Evolutionary conservation across 2,329 filamentous ascomycete genomes (phyloP).

Genomic region (Neopestalotiopsis rosae): DNA sequence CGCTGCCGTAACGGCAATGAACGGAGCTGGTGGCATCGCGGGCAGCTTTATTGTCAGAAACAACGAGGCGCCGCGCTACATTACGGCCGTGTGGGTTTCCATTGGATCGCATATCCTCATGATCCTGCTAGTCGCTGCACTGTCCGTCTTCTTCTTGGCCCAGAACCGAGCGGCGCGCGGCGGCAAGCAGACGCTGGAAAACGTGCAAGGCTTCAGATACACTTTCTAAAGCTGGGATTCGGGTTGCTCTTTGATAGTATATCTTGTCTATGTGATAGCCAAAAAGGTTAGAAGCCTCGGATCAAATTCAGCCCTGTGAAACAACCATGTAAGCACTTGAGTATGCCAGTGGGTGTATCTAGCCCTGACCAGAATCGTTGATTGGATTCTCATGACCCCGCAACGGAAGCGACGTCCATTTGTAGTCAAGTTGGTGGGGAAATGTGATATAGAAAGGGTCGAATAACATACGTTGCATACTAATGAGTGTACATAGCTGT

Average conservation of each 20-base stretch:
- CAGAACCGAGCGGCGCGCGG: slow-evolving; percentile 54
- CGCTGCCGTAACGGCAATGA: slow-evolving; percentile 63
- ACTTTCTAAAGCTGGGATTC: slow-evolving; percentile 21
- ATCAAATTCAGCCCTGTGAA: neutral
- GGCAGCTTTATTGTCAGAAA: slow-evolving; percentile 69
- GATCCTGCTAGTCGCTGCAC: slow-evolving; percentile 55
- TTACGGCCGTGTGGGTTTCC: slow-evolving; percentile 70
- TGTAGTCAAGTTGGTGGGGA: neutral
- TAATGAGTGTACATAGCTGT: neutral
- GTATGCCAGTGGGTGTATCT: neutral
- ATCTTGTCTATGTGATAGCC: no score
- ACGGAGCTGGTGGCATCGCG: slow-evolving; percentile 68
- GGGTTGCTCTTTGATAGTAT: neutral
- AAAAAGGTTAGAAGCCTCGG: no score
- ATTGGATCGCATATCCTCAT: slow-evolving; percentile 69
- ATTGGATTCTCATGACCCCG: neutral
- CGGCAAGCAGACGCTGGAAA: slow-evolving; percentile 56
- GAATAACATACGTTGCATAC: neutral
- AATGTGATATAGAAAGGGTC: neutral
- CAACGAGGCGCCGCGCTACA: slow-evolving; percentile 65
- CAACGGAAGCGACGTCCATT: neutral
- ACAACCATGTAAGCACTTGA: neutral
- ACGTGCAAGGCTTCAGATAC: slow-evolving; percentile 39
- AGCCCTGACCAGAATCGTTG: neutral
- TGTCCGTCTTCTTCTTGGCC: slow-evolving; percentile 58